These are phyloP conservation scores for Sphagnum magellanicum DNA, from an alignment of 228 moss, liverwort and hornwort species.

Conservation along the genomic window DNA sequence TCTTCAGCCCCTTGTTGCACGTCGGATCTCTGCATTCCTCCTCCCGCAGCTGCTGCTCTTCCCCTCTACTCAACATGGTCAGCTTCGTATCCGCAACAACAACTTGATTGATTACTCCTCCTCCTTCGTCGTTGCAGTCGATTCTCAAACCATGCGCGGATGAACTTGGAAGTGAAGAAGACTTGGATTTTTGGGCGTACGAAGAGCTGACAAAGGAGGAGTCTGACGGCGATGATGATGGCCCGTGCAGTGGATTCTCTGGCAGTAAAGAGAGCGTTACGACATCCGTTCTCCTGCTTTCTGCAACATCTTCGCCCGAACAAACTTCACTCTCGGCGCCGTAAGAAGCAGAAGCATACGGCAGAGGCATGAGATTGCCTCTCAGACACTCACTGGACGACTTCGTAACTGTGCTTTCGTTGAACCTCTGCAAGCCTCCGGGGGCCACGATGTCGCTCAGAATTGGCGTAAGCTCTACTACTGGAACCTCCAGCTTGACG, in stretches of 20 bases:
- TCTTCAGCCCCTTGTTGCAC: background rate
- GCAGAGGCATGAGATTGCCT: background rate
- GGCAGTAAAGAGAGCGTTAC: conserved; percentile 82
- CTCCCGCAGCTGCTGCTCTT: conserved; percentile 11
- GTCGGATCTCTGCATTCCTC: conserved; percentile 5
- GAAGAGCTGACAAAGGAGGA: conserved; percentile 3
- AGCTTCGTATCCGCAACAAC: conserved; percentile 23
- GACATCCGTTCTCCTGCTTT: conserved; percentile 36
- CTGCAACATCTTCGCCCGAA: conserved; percentile 50
- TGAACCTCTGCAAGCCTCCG: conserved; percentile 39
- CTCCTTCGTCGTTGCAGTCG: conserved; percentile 9
- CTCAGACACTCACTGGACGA: background rate
- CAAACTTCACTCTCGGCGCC: conserved; percentile 66
- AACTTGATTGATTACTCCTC: background rate
- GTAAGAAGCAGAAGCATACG: background rate
- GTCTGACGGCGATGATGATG: conserved; percentile 2
- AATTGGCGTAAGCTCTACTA: conserved; percentile 30
- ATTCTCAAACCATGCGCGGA: conserved; percentile 1
- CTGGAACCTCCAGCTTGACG: background rate
- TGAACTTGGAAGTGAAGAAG: background rate
- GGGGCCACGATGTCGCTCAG: conserved; percentile 43
- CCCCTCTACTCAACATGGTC: conserved; percentile 42
- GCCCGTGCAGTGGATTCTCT: conserved; percentile 41
- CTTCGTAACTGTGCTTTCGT: conserved; percentile 29
- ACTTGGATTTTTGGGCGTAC: too few species aligned